Conservation (phyloP, 129 eudicot genomes). For the Lactuca sativa region DNA sequence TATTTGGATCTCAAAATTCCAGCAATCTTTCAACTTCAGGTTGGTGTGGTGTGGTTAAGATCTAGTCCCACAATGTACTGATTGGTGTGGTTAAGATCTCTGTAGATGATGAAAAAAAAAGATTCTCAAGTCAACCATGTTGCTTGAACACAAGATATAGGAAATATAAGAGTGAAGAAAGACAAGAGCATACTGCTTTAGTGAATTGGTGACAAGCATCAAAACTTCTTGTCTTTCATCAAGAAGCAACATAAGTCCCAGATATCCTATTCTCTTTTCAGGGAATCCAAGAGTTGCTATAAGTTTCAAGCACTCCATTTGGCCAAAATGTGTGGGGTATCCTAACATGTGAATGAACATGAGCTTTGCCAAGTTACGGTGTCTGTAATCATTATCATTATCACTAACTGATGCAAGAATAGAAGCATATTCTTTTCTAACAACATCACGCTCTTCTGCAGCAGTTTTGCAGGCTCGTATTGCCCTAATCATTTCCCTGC, state of each 20-base stretch:
- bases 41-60: too few relatives aligned
- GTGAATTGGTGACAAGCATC: slow-evolving; percentile 96
- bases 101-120: slow-evolving; percentile 27
- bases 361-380: slow-evolving; percentile 98
- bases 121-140: slow-evolving; percentile 6
- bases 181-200: slow-evolving; percentile 78
- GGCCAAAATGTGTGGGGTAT: slow-evolving; percentile 99
- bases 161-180: neutral
- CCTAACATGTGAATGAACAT: slow-evolving; percentile 99
- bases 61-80: slow-evolving; percentile 97
- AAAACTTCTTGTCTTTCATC: slow-evolving; percentile 99
- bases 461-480: slow-evolving; percentile 99
- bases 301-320: slow-evolving; percentile 97
- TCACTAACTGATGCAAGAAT: slow-evolving; percentile 96
- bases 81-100: slow-evolving; percentile 93
- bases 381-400: slow-evolving; percentile 86
- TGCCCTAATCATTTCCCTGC: slow-evolving; percentile 99
- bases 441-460: slow-evolving; percentile 99
- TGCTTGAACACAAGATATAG: slow-evolving; percentile 11
- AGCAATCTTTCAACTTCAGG: slow-evolving; percentile 96
- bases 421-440: slow-evolving; percentile 98
- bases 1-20: slow-evolving; percentile 95
- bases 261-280: slow-evolving; percentile 97
- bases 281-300: slow-evolving; percentile 99
- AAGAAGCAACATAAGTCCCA: slow-evolving; percentile 98